A percentile compares a stretch with the other conserved stretches of the same genome.
Evolutionary conservation across 2,329 filamentous ascomycete genomes (phyloP).

Genomic region (Trichoderma cornu-damae): DNA sequence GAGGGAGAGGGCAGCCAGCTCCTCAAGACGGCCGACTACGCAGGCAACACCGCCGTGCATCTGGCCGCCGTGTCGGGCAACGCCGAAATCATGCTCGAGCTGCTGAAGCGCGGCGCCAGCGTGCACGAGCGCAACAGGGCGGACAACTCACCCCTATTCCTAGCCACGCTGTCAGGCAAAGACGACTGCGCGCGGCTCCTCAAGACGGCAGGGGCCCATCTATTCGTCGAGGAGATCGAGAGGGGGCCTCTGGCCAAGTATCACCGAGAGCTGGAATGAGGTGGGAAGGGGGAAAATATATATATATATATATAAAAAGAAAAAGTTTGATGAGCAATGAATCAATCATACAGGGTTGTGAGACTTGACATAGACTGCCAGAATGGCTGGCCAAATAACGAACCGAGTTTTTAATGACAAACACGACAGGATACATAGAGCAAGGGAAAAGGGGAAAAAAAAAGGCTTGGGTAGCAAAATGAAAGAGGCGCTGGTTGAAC

Average conservation of each 20-base stretch:
- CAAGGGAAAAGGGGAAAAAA: too few relatives aligned
- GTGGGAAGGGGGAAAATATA: too few relatives aligned
- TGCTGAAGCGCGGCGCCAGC: constrained; percentile 58
- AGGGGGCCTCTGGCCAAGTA: constrained; percentile 25
- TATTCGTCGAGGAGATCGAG: constrained; percentile 42
- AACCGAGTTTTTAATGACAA: background rate
- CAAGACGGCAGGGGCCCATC: constrained; percentile 53
- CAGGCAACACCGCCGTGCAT: constrained; percentile 67
- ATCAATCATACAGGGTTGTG: background rate
- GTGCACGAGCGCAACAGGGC: constrained; percentile 62
- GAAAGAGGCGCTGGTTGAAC: background rate
- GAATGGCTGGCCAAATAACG: background rate
- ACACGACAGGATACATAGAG: background rate
- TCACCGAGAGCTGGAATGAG: constrained; percentile 10
- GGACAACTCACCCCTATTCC: constrained; percentile 60
- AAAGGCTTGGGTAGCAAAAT: background rate
- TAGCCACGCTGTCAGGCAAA: constrained; percentile 55
- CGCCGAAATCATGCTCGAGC: constrained; percentile 51
- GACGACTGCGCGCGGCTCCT: constrained; percentile 50
- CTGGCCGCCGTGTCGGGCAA: constrained; percentile 53
- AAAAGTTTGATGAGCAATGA: too few relatives aligned
- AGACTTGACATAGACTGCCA: background rate
- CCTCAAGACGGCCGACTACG: constrained; percentile 72
- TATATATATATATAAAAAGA: too few relatives aligned
- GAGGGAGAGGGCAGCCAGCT: constrained; percentile 60